Base-by-base conservation (phyloP, 495 filamentous ascomycete species). In the Pseudomonodictys pantanalensis region DNA sequence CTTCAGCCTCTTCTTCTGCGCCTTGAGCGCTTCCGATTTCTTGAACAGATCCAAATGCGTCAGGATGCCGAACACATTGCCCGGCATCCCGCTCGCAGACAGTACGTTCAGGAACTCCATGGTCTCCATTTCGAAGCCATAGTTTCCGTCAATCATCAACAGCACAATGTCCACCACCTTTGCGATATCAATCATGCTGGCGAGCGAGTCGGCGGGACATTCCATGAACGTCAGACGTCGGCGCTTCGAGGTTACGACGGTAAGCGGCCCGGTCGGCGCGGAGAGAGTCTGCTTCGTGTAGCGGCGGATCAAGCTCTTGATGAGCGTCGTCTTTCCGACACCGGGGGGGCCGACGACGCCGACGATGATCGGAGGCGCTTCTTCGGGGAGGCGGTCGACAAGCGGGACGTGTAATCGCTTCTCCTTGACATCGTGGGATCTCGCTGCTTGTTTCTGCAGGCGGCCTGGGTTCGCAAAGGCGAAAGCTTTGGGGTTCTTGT, bases 81-180 rank as follows among this genome's bases (percentile, higher is more conserved):
- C 92, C 8, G 93, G 93, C 90, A 98, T 95, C 71, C 93, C 93
- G 50, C 87, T 92, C 9, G 90, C 81, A 6, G 89, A 84, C 51
- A 97, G 76, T 41, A 95, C 85, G 66, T 96, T 97, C 68, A 98
- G 73, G 65, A 98, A 98, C 72, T 98, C 93, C 95, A 98, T 97
- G 1, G 93, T 98, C 77, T 98, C 93, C 93, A 98, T 98, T 76
- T 98, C 93, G 67, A 97, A 98, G 2, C 93, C 93, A 69, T 86
- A 98, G 75, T 97, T 97, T 32, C 92, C 95, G 69, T 98, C 93
- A 58, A 98, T 97, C 89, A 98, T 90, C 26, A 98, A 77, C 24
- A 98, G 76, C 2, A 98, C 90, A 62, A 97, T 97, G 69, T 98
- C 93, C 22, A 92, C 92, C 26, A 98, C 87, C 72, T 98, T 98